Evolutionary conservation across 768 basidiomycete genomes (phyloP).

Genomic region (Cyclocybe aegerita): DNA sequence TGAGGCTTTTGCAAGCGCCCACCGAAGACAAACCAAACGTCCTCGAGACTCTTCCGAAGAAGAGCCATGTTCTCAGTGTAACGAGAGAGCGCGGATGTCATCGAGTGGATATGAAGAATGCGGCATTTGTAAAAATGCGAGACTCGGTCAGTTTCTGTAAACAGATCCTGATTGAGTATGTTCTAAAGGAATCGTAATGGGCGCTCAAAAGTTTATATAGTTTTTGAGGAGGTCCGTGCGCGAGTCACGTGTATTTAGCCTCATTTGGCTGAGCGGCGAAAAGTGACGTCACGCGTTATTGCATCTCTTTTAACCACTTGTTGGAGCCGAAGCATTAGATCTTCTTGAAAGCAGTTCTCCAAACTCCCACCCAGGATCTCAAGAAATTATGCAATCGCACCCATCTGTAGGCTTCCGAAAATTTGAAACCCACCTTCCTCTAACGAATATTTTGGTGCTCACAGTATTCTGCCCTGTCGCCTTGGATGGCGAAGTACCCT

Average conservation of each 20-base stretch:
- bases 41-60: conserved; percentile 48
- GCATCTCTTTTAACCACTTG: too few species aligned
- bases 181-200: conserved; percentile 46
- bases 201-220: conserved; percentile 23
- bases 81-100: conserved; percentile 66
- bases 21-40: conserved; percentile 50
- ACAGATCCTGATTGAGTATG: conserved; percentile 83
- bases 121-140: conserved; percentile 79
- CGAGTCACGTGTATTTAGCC: conserved; percentile 12
- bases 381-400: conserved; percentile 23
- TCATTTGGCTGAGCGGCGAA: neutral
- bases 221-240: conserved; percentile 29
- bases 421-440: neutral
- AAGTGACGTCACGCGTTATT: too few species aligned
- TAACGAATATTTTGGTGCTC: conserved; percentile 1
- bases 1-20: conserved; percentile 25
- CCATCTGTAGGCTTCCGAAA: conserved; percentile 21
- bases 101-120: conserved; percentile 72
- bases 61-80: conserved; percentile 62
- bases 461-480: conserved; percentile 48
- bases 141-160: conserved; percentile 81
- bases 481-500: conserved; percentile 60
- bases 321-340: too few species aligned
- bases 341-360: too few species aligned
- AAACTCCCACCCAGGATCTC: too few species aligned